phyloP scores from a whole-genome alignment of 495 filamentous ascomycete species.

The Aspergillus steynii region DNA sequence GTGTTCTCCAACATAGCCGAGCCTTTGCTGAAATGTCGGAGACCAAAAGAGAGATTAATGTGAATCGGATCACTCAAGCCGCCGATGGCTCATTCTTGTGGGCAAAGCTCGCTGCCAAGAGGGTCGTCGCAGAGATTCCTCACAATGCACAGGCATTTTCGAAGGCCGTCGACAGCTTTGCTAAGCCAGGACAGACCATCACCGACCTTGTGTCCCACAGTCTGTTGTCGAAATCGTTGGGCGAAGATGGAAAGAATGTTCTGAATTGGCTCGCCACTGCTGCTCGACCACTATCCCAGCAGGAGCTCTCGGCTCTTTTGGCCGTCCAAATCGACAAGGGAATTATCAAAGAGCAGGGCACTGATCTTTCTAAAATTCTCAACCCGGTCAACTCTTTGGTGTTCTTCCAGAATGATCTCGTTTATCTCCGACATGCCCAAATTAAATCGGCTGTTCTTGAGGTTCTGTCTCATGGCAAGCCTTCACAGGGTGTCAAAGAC shows the following conservation, averaged over 20 bases:
- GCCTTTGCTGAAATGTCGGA: conserved; percentile 13
- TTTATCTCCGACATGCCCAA: conserved; percentile 36
- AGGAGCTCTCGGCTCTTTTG: conserved; percentile 29
- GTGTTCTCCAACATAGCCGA: conserved; percentile 9
- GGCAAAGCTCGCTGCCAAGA: conserved; percentile 39
- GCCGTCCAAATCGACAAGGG: conserved; percentile 33
- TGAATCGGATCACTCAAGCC: conserved; percentile 37
- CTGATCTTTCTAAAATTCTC: conserved; percentile 23
- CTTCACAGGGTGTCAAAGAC: conserved; percentile 30
- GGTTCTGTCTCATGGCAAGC: conserved; percentile 29
- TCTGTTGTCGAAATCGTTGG: conserved; percentile 20
- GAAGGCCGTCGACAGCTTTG: conserved; percentile 26
- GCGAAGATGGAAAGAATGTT: conserved; percentile 29
- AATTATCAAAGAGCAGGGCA: conserved; percentile 24
- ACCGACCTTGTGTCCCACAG: conserved; percentile 31
- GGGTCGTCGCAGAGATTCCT: conserved; percentile 21
- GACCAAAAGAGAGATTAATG: conserved; percentile 26
- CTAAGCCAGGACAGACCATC: conserved; percentile 27
- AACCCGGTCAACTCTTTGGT: conserved; percentile 31
- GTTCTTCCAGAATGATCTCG: conserved; percentile 33
- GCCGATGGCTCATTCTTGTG: conserved; percentile 39
- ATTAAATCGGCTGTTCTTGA: conserved; percentile 34
- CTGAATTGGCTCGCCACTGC: conserved; percentile 36
- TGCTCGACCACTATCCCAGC: conserved; percentile 29
- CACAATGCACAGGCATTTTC: conserved; percentile 22